phyloP scores from a whole-genome alignment of 2,329 filamentous ascomycete species.

The Neofusicoccum kwambonambiense region DNA sequence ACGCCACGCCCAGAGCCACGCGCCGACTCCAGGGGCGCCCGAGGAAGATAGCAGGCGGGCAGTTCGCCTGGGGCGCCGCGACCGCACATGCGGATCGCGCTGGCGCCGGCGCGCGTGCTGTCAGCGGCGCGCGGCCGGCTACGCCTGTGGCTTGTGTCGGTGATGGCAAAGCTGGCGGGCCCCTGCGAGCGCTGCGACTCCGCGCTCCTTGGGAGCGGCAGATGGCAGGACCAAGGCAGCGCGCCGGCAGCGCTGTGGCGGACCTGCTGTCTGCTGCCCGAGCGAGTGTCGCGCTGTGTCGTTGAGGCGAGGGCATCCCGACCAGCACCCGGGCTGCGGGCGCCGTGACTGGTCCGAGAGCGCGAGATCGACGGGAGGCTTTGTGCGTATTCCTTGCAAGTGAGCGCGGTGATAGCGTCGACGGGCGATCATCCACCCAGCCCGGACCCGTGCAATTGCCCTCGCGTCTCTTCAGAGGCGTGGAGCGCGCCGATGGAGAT shows the following conservation, averaged over 20 bases:
- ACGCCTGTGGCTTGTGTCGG: constrained; percentile 4
- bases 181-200: background rate
- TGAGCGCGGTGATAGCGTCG: background rate
- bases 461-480: constrained; percentile 2
- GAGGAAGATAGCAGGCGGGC: background rate
- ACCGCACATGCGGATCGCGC: too few relatives aligned
- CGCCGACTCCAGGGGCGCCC: background rate
- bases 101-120: background rate
- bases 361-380: constrained; percentile 5
- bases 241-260: constrained; percentile 1
- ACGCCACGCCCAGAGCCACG: background rate
- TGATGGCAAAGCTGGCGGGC: background rate
- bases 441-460: background rate
- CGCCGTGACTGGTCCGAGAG: background rate
- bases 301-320: background rate
- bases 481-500: background rate
- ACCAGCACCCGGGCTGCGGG: background rate
- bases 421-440: background rate
- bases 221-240: background rate
- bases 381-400: constrained; percentile 3
- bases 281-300: background rate
- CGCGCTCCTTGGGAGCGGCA: background rate
- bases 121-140: background rate
- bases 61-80: background rate
- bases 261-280: background rate